Percentiles rank a stretch among this genome's conserved stretches.
phyloP scores from a whole-genome alignment of 768 basidiomycete species.

The Mycena indigotica region DNA sequence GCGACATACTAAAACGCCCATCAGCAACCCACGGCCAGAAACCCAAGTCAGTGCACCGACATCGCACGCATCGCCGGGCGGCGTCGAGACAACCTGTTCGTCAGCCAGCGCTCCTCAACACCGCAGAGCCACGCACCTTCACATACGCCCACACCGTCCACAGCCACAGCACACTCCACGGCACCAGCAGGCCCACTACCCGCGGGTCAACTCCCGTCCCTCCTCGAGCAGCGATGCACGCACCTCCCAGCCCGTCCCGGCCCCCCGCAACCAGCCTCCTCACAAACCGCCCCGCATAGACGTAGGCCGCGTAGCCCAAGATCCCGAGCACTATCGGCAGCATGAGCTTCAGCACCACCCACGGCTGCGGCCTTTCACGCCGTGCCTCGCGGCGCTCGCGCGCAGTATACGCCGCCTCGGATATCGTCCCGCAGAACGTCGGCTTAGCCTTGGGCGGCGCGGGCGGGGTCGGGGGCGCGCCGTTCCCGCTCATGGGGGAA shows the following conservation, averaged over 20 bases:
- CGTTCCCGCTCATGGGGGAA: constrained; percentile 2
- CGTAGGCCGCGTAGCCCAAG: constrained; percentile 71
- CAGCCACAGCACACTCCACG: constrained; percentile 64
- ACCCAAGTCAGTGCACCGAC: too few species aligned
- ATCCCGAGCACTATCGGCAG: constrained; percentile 61
- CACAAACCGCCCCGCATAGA: constrained; percentile 74
- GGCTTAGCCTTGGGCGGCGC: constrained; percentile 5
- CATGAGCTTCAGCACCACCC: constrained; percentile 72
- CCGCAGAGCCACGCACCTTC: constrained; percentile 50
- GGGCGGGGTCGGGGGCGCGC: background rate
- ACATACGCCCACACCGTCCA: constrained; percentile 81
- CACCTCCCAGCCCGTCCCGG: constrained; percentile 62
- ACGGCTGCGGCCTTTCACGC: constrained; percentile 59
- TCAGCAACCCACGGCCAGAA: background rate
- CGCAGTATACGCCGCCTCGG: constrained; percentile 44
- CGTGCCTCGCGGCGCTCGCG: constrained; percentile 45
- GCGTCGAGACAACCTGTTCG: constrained; percentile 68
- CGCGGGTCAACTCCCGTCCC: background rate
- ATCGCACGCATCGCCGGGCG: constrained; percentile 70
- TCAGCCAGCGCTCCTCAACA: too few species aligned
- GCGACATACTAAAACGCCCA: constrained; percentile 27
- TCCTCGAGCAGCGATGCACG: constrained; percentile 46
- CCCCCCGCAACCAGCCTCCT: constrained; percentile 67
- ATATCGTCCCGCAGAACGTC: constrained; percentile 55
- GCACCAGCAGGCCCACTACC: constrained; percentile 67